Evolutionary conservation across 2,329 filamentous ascomycete genomes (phyloP), one percentile per base, ranked within the genome.

Genomic region (Shiraia sp.): DNA sequence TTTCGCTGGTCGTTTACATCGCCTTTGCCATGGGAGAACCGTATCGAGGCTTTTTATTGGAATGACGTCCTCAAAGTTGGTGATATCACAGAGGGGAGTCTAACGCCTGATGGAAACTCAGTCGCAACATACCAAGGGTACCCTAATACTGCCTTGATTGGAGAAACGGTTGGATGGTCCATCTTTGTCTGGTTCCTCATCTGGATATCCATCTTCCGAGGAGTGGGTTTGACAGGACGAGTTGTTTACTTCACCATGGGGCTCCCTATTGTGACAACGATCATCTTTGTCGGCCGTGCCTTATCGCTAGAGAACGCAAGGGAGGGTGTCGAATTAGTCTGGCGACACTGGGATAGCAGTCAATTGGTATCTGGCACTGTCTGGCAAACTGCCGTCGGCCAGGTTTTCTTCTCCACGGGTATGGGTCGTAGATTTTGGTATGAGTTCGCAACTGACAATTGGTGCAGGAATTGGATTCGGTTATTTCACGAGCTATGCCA

Each of bases 171-270:
- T 2, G 79, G 75, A 9, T 82, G 79, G 80, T 76, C 72, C 28
- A 71, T 74, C 13, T 82, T 83, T 52, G 76, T 79, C 43, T 81
- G 79, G 78, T 79, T 83, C 55, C 61, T 82, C 1, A 75, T 82
- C 51, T 82, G 79, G 77, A 51, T 82, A 28, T 80, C 76, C 50
- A 81, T 83, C 51, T 80, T 82, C 61, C 75, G 78, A 25, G 77
- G 81, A 6, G 78, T 82, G 14, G 78, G 79, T 0, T 59, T 80
- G 45, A 82, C 79, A 2, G 79, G 79, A 2, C 74, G 79, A 5
- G 80, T 81, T 8, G 79, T 81, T 4, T 82, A 82, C 65, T 80
- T 79, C 61, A 82, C 79, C n/a, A 82, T 82, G 79, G 79, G 78
- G 1, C 58, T 82, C 4, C 79, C 80, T 0, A 80, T 82, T 35